Percentiles rank a stretch among this genome's conserved stretches.
These are phyloP conservation scores for Corylus americana DNA, from an alignment of 306 rosid genomes.

Conservation along the genomic window DNA sequence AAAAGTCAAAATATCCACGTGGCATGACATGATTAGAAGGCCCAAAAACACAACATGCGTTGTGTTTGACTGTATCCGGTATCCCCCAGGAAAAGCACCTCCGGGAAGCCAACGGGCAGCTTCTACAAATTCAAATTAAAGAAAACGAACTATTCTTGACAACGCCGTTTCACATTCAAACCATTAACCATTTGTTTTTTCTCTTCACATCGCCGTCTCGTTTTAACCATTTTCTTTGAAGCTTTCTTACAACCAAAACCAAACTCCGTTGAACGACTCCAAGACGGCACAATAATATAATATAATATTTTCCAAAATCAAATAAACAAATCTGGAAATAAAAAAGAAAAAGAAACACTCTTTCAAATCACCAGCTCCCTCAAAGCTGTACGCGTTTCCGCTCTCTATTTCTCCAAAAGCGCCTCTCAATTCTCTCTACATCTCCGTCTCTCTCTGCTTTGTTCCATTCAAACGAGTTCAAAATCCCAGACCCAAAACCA, in stretches of 20 bases:
- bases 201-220: no score
- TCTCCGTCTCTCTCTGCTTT: not conserved
- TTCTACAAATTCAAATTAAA: constrained; percentile 18
- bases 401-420: constrained; percentile 22
- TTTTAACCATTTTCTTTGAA: no score
- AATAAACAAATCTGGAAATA: not conserved
- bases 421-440: not conserved
- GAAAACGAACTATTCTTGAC: not conserved
- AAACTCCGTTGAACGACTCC: constrained; percentile 32
- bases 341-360: not conserved
- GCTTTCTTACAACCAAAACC: not conserved
- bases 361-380: constrained; percentile 22
- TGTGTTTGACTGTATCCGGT: not conserved
- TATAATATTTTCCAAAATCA: no score
- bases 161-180: not conserved
- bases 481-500: not conserved
- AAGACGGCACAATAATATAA: constrained; percentile 8
- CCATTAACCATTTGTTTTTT: not conserved
- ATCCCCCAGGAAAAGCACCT: not conserved
- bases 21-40: no score
- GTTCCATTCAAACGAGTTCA: not conserved
- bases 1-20: no score
- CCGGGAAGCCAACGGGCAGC: not conserved
- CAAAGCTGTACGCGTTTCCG: constrained; percentile 10
- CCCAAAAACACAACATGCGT: no score